phyloP scores from a whole-genome alignment of 352 stramenopile genomes.

The Phytopythium oedochilum region DNA sequence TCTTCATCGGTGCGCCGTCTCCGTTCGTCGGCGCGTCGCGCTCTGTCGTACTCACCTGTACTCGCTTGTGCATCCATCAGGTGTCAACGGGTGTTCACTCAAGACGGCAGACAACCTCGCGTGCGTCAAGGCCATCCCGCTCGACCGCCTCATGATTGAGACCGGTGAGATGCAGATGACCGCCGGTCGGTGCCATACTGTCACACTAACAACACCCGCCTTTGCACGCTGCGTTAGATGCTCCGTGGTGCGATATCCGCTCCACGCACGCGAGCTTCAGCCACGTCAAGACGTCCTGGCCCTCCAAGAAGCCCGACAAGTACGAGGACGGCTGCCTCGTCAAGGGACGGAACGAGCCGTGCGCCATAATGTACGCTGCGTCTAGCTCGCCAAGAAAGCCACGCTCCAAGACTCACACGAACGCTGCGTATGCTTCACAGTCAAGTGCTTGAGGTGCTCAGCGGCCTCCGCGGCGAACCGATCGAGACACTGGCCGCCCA shows the following conservation, averaged over 20 bases:
- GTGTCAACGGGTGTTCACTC: slow-evolving; percentile 95
- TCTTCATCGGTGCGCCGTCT: slow-evolving; percentile 90
- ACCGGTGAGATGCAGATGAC: slow-evolving; percentile 60
- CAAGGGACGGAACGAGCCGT: slow-evolving; percentile 95
- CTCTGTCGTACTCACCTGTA: background rate
- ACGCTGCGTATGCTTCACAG: slow-evolving; percentile 18
- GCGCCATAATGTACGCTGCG: slow-evolving; percentile 90
- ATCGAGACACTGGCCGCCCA: slow-evolving; percentile 34
- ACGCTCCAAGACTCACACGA: background rate
- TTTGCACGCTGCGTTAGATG: slow-evolving; percentile 50
- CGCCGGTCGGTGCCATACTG: no score
- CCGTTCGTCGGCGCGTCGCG: background rate
- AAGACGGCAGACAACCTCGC: slow-evolving; percentile 94
- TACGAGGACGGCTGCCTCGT: slow-evolving; percentile 82
- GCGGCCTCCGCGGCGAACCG: slow-evolving; percentile 50
- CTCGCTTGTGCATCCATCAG: slow-evolving; percentile 20
- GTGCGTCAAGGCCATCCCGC: slow-evolving; percentile 89
- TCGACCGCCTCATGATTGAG: slow-evolving; percentile 92
- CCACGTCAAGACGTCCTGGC: slow-evolving; percentile 88
- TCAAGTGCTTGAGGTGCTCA: slow-evolving; percentile 84
- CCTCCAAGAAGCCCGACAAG: slow-evolving; percentile 93
- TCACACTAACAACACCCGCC: no score
- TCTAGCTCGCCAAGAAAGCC: background rate
- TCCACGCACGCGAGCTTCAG: slow-evolving; percentile 89
- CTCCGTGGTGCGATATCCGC: slow-evolving; percentile 96